These are phyloP conservation scores for Plasmodium vinckei DNA, from an alignment of 169 alveolate species.

Conservation along the genomic window DNA sequence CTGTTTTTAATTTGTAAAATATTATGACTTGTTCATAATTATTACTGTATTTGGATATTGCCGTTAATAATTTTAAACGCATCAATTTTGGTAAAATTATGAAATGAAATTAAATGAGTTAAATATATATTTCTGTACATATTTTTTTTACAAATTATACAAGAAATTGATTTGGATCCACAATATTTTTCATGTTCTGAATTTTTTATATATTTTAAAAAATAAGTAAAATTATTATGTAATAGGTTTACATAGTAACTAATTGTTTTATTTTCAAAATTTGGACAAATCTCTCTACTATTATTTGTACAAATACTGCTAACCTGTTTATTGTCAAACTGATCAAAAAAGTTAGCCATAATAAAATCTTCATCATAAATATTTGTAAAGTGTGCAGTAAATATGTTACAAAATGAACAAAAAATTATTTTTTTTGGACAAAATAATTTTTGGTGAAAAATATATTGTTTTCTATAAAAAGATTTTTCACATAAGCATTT, in stretches of 20 bases:
- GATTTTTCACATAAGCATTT: constrained; percentile 52
- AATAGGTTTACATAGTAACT: constrained; percentile 22
- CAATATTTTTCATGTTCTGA: constrained; percentile 72
- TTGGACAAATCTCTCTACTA: neutral
- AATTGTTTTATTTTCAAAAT: constrained; percentile 18
- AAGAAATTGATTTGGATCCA: constrained; percentile 48
- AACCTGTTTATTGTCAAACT: constrained; percentile 16
- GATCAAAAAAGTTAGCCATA: constrained; percentile 46
- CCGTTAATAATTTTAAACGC: constrained; percentile 46
- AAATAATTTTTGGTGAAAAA: constrained; percentile 64
- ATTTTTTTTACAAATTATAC: constrained; percentile 26
- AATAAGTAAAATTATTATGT: constrained; percentile 26
- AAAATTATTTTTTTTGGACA: constrained; percentile 61
- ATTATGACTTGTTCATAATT: constrained; percentile 3
- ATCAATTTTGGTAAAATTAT: constrained; percentile 39
- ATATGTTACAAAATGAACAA: constrained; percentile 45
- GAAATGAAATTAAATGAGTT: constrained; percentile 20
- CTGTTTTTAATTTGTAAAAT: neutral
- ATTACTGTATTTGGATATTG: neutral
- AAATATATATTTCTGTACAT: constrained; percentile 46
- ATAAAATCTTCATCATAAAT: constrained; percentile 53
- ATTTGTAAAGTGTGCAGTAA: constrained; percentile 18
- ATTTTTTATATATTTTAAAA: constrained; percentile 32
- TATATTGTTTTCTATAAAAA: constrained; percentile 57
- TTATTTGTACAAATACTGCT: neutral